Base-by-base conservation (phyloP, 164 flowering plant species). In the Umbilicus rupestris region DNA sequence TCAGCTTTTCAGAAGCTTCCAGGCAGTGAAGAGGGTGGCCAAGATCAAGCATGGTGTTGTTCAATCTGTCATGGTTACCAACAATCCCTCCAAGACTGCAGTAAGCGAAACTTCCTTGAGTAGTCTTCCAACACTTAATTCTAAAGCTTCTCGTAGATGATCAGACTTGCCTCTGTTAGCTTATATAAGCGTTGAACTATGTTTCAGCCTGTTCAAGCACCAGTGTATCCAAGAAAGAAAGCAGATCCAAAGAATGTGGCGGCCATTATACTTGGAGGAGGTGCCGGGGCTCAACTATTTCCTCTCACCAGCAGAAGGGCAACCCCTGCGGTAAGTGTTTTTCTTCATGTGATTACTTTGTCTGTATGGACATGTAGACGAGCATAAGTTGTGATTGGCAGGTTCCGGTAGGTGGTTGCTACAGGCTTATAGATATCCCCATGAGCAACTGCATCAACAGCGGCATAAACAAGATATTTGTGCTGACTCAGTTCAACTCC, bases 391-490 rank as follows among this genome's bases (percentile, higher is more conserved):
- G 1, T 24, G 47, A 49, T 65, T 39, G 75, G 60, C 72, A 94
- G 97, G 97, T 94, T 46, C 97, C 98, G 12, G 85, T 94, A 64
- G 97, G 95, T 39, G 98, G 98, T 29, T 89, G 95, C 77, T 91
- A 91, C 66, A 81, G 87, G 80, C 93, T 94, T 30, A 89, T 94
- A 66, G 98, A 94, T 71, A 89, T 94, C 31, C 98, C 97, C 9
- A 90, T 90, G 97, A 94, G 97, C 80, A 94, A 94, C 77, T 89
- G 97, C 77, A 87, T 94, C 65, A 94, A 91, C 79, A 89, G 97
- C 72, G 88, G 90, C 45, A 84, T 94, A 57, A 85, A 90, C 86
- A 94, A 90, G 79, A 84, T 94, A 10, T 94, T 73, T 75, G 83
- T 91, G 62, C 78, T 94, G 35, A 94, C 98, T 31, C 98, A 94